Conservation (phyloP, 2,329 filamentous ascomycete species). For the Thielaviopsis cerberus region DNA sequence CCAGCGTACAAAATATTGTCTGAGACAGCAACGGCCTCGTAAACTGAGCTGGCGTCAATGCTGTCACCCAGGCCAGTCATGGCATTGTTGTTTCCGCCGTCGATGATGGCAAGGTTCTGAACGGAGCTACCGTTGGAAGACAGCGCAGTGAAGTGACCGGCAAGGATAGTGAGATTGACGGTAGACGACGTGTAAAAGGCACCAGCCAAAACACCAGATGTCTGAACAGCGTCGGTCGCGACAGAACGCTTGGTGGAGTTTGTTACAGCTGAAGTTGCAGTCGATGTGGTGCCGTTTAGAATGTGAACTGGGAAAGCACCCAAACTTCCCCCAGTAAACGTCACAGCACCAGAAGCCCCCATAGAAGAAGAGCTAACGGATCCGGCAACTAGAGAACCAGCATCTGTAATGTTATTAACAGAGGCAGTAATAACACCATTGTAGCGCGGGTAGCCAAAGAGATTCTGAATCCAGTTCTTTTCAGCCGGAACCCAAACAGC, state of each 20-base stretch:
- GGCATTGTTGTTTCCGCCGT: conserved; percentile 47
- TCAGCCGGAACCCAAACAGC: conserved; percentile 81
- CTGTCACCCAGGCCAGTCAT: conserved; percentile 51
- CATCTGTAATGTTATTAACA: conserved; percentile 44
- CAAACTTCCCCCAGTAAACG: conserved; percentile 36
- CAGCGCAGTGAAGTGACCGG: conserved; percentile 63
- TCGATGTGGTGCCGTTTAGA: conserved; percentile 19
- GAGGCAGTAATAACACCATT: conserved; percentile 54
- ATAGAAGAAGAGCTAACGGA: conserved; percentile 60
- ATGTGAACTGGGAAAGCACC: conserved; percentile 41
- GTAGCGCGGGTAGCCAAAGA: conserved; percentile 46
- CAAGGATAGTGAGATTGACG: conserved; percentile 71
- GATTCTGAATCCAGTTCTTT: conserved; percentile 72
- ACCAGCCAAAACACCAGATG: conserved; percentile 55
- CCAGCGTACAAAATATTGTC: conserved; percentile 61
- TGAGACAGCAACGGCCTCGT: conserved; percentile 51
- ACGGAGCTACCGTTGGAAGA: conserved; percentile 50
- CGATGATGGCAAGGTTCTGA: conserved; percentile 66
- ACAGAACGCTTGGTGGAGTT: conserved; percentile 20
- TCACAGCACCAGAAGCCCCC: conserved; percentile 52
- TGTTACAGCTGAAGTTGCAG: too few relatives aligned
- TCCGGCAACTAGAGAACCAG: conserved; percentile 60
- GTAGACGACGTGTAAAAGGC: conserved; percentile 52
- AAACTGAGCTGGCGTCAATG: conserved; percentile 53
- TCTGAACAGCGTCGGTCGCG: background rate